phyloP scores from a whole-genome alignment of 257 asterid species.

The Schizonepeta tenuifolia region DNA sequence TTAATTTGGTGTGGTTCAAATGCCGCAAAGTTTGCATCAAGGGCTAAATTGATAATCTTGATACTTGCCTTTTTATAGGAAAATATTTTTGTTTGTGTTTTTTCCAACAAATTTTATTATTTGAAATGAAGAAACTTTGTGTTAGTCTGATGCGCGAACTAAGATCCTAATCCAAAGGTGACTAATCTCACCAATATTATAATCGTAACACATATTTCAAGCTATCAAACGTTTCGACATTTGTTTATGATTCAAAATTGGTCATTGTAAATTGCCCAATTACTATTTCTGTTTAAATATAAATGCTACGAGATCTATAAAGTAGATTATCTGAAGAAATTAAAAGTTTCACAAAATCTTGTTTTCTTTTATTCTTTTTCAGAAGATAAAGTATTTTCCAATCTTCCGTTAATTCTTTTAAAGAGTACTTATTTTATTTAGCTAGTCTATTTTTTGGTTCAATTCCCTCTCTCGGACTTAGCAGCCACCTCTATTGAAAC shows the following conservation, averaged over 20 bases:
- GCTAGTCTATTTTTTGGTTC: not conserved
- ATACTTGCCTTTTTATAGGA: not conserved
- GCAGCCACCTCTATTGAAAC: not conserved
- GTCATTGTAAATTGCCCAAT: not conserved
- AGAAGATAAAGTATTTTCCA: not conserved
- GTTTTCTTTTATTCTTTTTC: not conserved
- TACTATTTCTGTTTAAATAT: not conserved
- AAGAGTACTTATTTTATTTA: not conserved
- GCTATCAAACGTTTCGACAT: too few relatives aligned
- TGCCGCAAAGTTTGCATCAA: not conserved
- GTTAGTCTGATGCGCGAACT: too few relatives aligned
- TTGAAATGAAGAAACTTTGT: not conserved
- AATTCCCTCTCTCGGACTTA: slow-evolving; percentile 12
- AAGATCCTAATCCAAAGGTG: too few relatives aligned
- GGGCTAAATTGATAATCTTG: not conserved
- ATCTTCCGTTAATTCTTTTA: not conserved
- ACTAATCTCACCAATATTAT: too few relatives aligned
- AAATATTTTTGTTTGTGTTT: not conserved
- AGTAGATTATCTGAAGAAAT: not conserved
- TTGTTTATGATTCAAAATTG: not conserved
- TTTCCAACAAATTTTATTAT: not conserved
- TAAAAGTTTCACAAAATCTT: not conserved
- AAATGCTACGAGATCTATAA: not conserved
- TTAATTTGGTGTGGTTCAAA: not conserved
- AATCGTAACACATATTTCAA: too few relatives aligned